phyloP scores from a whole-genome alignment of 2,329 filamentous ascomycete species.

The Penicillium concentricum region DNA sequence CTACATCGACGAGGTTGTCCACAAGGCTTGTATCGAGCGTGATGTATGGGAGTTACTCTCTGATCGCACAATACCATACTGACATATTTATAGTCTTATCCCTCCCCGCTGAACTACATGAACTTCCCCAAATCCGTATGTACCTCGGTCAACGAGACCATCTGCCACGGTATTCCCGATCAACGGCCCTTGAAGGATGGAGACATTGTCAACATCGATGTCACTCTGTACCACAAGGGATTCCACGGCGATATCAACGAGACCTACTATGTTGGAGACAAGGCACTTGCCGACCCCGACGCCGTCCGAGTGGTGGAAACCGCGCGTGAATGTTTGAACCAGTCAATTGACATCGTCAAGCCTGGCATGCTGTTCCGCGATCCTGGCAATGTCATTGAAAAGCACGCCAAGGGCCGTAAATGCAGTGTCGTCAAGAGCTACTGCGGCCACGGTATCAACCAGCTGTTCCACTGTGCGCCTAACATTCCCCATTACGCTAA shows the following conservation, averaged over 20 bases:
- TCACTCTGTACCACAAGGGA: conserved; percentile 88
- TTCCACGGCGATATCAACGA: conserved; percentile 98
- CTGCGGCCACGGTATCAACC: conserved; percentile 93
- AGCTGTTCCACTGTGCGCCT: conserved; percentile 86
- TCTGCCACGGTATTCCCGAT: conserved; percentile 97
- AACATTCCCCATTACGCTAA: conserved; percentile 97
- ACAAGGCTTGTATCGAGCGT: conserved; percentile 90
- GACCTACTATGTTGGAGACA: conserved; percentile 96
- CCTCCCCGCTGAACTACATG: conserved; percentile 91
- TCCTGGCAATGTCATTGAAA: conserved; percentile 92
- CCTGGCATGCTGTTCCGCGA: conserved; percentile 90
- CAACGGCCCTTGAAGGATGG: conserved; percentile 82
- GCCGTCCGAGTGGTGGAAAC: conserved; percentile 88
- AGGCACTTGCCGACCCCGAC: conserved; percentile 78
- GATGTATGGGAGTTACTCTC: conserved; percentile 61
- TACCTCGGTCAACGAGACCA: conserved; percentile 94
- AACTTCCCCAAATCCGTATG: conserved; percentile 97
- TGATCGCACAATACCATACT: conserved; percentile 4
- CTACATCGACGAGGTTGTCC: conserved; percentile 89
- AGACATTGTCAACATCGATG: conserved; percentile 96
- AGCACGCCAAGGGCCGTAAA: conserved; percentile 78
- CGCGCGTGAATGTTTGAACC: conserved; percentile 82
- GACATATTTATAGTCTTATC: conserved; percentile 69
- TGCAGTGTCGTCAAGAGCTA: conserved; percentile 95
- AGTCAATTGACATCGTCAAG: conserved; percentile 87